Conservation (phyloP, 148 eudicot species). For the Oxyria digyna region DNA sequence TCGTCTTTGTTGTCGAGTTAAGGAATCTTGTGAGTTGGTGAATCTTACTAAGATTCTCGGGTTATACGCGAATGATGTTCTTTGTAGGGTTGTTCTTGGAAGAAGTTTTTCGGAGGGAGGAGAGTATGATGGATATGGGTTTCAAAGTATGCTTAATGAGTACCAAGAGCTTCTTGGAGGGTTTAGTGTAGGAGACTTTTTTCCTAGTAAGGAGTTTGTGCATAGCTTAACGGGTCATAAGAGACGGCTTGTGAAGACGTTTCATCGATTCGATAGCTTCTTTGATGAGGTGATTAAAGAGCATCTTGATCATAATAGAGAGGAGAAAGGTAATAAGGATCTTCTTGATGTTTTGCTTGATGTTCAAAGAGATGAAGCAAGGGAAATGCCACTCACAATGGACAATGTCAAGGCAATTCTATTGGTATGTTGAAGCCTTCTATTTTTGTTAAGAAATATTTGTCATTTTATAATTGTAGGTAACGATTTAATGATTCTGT, state of each 20-base stretch:
- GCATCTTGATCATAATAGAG: conserved; percentile 12
- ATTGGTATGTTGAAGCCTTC: conserved; percentile 23
- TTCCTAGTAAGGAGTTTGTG: conserved; percentile 38
- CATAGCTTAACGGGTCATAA: conserved; percentile 32
- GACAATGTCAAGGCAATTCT: conserved; percentile 48
- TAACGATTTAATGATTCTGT: neutral
- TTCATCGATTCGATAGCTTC: conserved; percentile 31
- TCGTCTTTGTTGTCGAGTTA: conserved; percentile 21
- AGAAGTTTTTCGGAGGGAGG: conserved; percentile 31
- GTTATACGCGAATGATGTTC: conserved; percentile 31
- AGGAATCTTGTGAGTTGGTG: conserved; percentile 6
- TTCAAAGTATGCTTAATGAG: conserved; percentile 34
- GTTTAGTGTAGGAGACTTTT: conserved; percentile 37
- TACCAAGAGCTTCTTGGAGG: conserved; percentile 43
- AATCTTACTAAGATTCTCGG: conserved; percentile 25
- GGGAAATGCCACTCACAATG: conserved; percentile 30
- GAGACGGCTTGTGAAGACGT: conserved; percentile 25
- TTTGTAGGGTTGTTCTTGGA: conserved; percentile 33
- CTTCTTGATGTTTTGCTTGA: conserved; percentile 46
- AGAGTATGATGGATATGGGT: conserved; percentile 29
- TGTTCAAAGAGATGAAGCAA: conserved; percentile 15
- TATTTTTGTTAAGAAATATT: too few relatives aligned
- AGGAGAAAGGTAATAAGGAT: conserved; percentile 22
- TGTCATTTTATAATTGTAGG: too few relatives aligned
- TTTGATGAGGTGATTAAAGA: conserved; percentile 33